Percentiles rank a stretch among this genome's conserved stretches.
These are phyloP conservation scores for Coemansia sp. DNA, from an alignment of 192 early-diverging fungal species.

Conservation along the genomic window DNA sequence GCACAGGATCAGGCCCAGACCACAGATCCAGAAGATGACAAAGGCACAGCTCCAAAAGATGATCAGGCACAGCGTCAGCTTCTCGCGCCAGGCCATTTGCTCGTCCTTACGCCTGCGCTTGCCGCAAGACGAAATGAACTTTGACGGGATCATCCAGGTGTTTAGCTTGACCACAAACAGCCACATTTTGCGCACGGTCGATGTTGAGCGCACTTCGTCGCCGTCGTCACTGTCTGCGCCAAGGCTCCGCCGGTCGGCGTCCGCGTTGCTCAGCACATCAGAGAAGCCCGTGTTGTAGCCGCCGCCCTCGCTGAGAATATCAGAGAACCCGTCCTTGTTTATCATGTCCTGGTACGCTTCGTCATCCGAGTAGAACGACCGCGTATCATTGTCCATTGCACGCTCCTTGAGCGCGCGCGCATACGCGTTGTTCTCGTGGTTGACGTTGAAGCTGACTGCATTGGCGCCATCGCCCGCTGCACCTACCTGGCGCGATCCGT, in stretches of 20 bases:
- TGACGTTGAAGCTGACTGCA: slow-evolving; percentile 24
- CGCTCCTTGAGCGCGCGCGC: slow-evolving; percentile 23
- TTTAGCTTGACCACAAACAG: slow-evolving; percentile 62
- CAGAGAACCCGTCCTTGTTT: slow-evolving; percentile 46
- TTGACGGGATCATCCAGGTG: slow-evolving; percentile 65
- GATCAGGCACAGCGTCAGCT: slow-evolving; percentile 79
- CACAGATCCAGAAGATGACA: slow-evolving; percentile 79
- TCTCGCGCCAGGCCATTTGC: slow-evolving; percentile 93
- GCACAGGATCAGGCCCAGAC: slow-evolving; percentile 64
- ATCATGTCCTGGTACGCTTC: slow-evolving; percentile 42
- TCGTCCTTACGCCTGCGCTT: slow-evolving; percentile 69
- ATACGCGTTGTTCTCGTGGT: slow-evolving; percentile 15
- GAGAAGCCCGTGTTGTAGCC: slow-evolving; percentile 41
- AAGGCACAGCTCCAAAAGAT: slow-evolving; percentile 67
- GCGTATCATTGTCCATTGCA: slow-evolving; percentile 34
- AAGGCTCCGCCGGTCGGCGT: slow-evolving; percentile 11
- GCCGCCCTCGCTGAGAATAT: slow-evolving; percentile 34
- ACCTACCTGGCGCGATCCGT: slow-evolving; percentile 3
- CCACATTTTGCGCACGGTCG: slow-evolving; percentile 68
- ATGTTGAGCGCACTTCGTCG: slow-evolving; percentile 35
- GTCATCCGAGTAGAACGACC: slow-evolving; percentile 48
- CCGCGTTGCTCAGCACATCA: slow-evolving; percentile 27
- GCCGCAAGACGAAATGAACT: slow-evolving; percentile 59
- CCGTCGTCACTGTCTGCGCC: slow-evolving; percentile 36
- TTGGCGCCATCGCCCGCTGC: slow-evolving; percentile 4